phyloP scores from a whole-genome alignment of 768 basidiomycete species.

The Boletus fagicola region DNA sequence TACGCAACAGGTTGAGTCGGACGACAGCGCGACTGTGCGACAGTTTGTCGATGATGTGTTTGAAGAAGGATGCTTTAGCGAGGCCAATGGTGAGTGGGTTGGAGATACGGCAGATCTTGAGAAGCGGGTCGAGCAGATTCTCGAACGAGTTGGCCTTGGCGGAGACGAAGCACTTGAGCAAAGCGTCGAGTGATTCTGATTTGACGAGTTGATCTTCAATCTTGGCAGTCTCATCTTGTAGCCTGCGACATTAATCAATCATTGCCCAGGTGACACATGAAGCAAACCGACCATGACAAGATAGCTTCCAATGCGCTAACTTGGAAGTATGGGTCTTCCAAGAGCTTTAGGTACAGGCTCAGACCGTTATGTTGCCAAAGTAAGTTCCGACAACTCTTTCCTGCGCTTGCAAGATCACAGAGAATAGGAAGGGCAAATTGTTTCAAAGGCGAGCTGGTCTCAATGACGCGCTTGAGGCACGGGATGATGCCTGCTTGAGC shows the following conservation, averaged over 20 bases:
- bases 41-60: conserved; percentile 81
- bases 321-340: conserved; percentile 89
- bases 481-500: conserved; percentile 95
- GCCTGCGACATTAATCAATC: conserved; percentile 45
- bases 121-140: conserved; percentile 85
- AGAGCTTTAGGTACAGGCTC: conserved; percentile 68
- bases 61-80: conserved; percentile 81
- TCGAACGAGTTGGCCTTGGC: conserved; percentile 91
- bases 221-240: conserved; percentile 92
- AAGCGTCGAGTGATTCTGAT: conserved; percentile 56
- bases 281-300: conserved; percentile 68
- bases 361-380: conserved; percentile 96
- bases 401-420: conserved; percentile 93
- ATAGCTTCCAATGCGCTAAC: conserved; percentile 90
- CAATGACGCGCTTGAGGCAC: conserved; percentile 83
- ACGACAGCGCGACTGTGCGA: conserved; percentile 77
- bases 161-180: conserved; percentile 77
- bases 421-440: conserved; percentile 97
- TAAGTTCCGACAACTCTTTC: conserved; percentile 85
- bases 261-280: background rate
- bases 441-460: conserved; percentile 86
- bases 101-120: conserved; percentile 88
- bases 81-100: conserved; percentile 69
- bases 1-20: conserved; percentile 82
- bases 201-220: conserved; percentile 88